These are phyloP conservation scores for Aspergillus sp. DNA, from an alignment of 2,329 filamentous ascomycete species.

Conservation along the genomic window DNA sequence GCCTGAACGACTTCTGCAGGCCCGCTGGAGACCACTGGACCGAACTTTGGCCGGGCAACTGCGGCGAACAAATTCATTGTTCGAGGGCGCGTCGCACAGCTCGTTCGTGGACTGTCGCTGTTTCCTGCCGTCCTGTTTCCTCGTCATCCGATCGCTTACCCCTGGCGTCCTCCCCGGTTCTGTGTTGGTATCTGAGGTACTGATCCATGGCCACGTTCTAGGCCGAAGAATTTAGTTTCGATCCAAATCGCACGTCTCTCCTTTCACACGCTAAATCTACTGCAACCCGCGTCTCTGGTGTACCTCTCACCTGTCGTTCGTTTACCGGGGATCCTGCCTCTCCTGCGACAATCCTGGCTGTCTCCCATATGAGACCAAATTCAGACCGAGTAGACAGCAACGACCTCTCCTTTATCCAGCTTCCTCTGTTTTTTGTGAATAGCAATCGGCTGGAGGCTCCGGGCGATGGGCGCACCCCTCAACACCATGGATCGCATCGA, in stretches of 20 bases:
- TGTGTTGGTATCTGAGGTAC: not conserved
- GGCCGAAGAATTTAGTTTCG: not conserved
- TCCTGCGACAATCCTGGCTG: constrained; percentile 6
- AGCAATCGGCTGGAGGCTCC: constrained; percentile 10
- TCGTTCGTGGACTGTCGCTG: constrained; percentile 13
- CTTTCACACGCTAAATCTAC: constrained; percentile 4
- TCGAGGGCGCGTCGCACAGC: constrained; percentile 16
- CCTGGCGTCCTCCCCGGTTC: constrained; percentile 5
- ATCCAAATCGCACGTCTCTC: constrained; percentile 11
- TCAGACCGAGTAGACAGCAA: constrained; percentile 12
- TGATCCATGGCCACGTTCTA: not conserved
- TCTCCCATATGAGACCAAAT: constrained; percentile 28
- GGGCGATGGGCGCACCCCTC: constrained; percentile 17
- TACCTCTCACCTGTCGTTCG: constrained; percentile 12
- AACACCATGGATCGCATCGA: constrained; percentile 41
- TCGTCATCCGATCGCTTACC: constrained; percentile 12
- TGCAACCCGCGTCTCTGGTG: not conserved
- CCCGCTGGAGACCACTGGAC: constrained; percentile 4
- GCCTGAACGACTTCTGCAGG: too few relatives aligned
- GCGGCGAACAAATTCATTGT: constrained; percentile 35
- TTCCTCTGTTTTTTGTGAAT: constrained; percentile 8
- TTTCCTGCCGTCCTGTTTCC: constrained; percentile 13
- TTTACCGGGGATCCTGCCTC: constrained; percentile 4
- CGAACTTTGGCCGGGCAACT: constrained; percentile 16
- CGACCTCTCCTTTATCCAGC: constrained; percentile 6